Base-by-base conservation (phyloP, 257 asterid species). In the Penstemon newberryi region DNA sequence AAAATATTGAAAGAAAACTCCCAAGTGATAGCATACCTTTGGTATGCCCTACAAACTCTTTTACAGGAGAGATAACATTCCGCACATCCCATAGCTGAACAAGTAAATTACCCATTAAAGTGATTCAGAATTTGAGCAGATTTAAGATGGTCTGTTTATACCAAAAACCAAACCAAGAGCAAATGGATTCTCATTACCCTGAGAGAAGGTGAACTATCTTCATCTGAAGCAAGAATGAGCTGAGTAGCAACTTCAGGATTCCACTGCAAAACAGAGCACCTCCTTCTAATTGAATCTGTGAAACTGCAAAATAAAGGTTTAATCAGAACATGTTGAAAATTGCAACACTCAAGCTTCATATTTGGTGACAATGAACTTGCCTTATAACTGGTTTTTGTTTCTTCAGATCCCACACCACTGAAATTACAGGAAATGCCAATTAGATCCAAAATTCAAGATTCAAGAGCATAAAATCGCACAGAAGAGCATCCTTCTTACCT, bases 261-360 rank as follows among this genome's bases (percentile, higher is more conserved):
- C 99, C 99, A 93, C 87, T 93, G 99, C 86, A 93, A 79, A 75
- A 89, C 99, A 73, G 97, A 90, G 85, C 97, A 85, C 74, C 99
- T 81, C 81, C 92, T 87, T 85, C 87, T 83, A 47, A 74, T 64
- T 52, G 99, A 75, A 74, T 93, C 99, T n/a, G 90, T 44, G 77
- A 93, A 93, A 83, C 99, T 93, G 91, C 81, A 67, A 65, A 39
- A 47, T 69, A 56, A 25, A 43, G 66, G 68, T 56, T 56, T 41
- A 13, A 66, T 61, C 59, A 71, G 70, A 53, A 64, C 46, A 7
- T 41, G 58, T 45, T 25, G 67, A 18, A 71, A 75, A 55, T 33
- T 46, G 11, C 59, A 65, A 73, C 15, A 66, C 36, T 37, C 39
- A 59, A 67, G 33, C 33, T 25, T 25, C 58, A 68, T 52, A 49